Evolutionary conservation across 2,329 filamentous ascomycete species (phyloP).

Genomic region (Colletotrichum sp.): DNA sequence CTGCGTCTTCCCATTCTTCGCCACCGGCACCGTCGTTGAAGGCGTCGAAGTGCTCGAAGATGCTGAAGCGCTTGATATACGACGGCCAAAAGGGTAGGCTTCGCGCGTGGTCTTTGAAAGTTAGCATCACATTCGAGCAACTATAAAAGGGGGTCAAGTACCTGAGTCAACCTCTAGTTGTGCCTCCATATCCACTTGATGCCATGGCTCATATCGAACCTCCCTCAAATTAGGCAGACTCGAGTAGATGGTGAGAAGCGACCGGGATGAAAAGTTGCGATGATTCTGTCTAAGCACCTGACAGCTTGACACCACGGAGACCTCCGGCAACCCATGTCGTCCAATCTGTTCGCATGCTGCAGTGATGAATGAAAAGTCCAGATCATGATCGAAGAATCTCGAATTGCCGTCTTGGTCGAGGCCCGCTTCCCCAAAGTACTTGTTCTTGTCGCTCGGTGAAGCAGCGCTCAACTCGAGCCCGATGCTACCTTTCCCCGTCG

Average conservation of each 20-base stretch:
- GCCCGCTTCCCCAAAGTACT: constrained; percentile 24
- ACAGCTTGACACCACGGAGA: constrained; percentile 21
- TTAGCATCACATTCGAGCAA: background rate
- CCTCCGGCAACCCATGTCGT: constrained; percentile 25
- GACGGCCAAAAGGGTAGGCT: constrained; percentile 25
- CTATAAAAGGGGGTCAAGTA: background rate
- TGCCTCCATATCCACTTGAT: constrained; percentile 22
- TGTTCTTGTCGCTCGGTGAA: constrained; percentile 27
- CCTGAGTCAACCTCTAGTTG: constrained; percentile 23
- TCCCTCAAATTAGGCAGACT: constrained; percentile 24
- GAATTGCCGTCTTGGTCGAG: constrained; percentile 27
- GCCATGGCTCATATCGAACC: constrained; percentile 25
- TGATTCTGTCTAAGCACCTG: constrained; percentile 24
- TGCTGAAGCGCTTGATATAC: constrained; percentile 22
- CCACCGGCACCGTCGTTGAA: constrained; percentile 1
- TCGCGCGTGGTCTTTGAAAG: constrained; percentile 21
- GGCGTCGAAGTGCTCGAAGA: constrained; percentile 26
- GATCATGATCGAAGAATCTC: constrained; percentile 27
- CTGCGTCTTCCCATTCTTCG: constrained; percentile 18
- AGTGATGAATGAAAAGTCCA: constrained; percentile 25
- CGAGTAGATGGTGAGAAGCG: constrained; percentile 24
- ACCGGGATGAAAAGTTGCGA: constrained; percentile 25
- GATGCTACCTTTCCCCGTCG: constrained; percentile 17
- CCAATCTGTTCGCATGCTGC: constrained; percentile 23
- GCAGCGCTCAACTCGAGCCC: constrained; percentile 28